Evolutionary conservation across 2,329 filamentous ascomycete genomes (phyloP), one percentile per base, ranked within the genome.

Genomic region (Ophiostoma australiae): DNA sequence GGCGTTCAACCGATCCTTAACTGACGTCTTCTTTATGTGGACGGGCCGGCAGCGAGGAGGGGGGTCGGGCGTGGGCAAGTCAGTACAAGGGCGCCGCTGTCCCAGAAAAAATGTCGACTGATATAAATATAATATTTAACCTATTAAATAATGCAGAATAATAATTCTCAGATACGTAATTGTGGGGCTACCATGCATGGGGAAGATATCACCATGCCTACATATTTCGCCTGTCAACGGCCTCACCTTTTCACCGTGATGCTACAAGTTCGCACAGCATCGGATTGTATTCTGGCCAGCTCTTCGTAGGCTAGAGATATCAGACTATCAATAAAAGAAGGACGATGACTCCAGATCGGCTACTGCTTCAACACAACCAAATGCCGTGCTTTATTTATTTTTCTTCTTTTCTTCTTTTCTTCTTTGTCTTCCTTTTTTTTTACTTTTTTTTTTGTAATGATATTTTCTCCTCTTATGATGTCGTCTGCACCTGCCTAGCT

Each of bases 31-130:
- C 44, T 48, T 48, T 20, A 58, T 58, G n/a, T 27, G 10, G 52
- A 58, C 52, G 23, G 52, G 52, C 10, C 52, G 52, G 52, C 52
- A 58, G 44, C 20, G 23, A 58, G 41, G 44, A n/a, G 52, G 52
- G 41, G 52, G 52, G 52, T 55, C 52, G 52, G 52, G 52, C 52
- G n/a, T 13, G 52, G 48, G 52, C 52, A 48, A 48, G 37, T 39
- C 17, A 48, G 44, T 48, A 17, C 44, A 58, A 58, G 52, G 52
- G 23, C 52, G 52, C 52, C 15, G 44, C 17, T n/a, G 52, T 27
- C 23, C 52, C 52, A 58, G 52, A 58, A 58, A 58, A 58, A 58
- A 58, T 58, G 52, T 31, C n/a, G 23, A 27, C 10, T 4, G 52
- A 58, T 13, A 27, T 58, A 58, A 58, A 58, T 11, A 31, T 58